phyloP scores from a whole-genome alignment of 805 yeast genomes.

The Candida nemodendra region DNA sequence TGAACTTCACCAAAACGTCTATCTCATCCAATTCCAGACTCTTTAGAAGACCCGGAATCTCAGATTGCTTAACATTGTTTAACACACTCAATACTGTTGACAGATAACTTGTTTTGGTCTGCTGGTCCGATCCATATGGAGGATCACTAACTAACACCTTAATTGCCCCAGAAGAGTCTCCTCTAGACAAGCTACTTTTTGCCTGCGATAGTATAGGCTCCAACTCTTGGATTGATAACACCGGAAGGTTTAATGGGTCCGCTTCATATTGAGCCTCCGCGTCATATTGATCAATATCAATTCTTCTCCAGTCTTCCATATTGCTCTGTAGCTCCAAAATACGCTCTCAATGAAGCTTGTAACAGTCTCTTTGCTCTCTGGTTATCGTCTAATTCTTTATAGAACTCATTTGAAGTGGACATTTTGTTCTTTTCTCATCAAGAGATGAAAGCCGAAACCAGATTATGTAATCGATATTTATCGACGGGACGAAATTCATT shows the following conservation, averaged over 20 bases:
- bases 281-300: conserved; percentile 88
- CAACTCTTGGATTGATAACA: conserved; percentile 53
- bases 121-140: conserved; percentile 76
- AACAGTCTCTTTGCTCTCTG: too few species aligned
- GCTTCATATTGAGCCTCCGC: conserved; percentile 57
- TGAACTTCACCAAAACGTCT: conserved; percentile 75
- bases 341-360: too few species aligned
- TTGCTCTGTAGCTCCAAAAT: too few species aligned
- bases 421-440: conserved; percentile 9
- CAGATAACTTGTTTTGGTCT: conserved; percentile 51
- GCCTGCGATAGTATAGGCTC: conserved; percentile 53
- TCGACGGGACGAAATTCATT: too few species aligned
- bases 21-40: conserved; percentile 62
- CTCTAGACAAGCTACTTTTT: conserved; percentile 64
- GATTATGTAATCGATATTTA: too few species aligned
- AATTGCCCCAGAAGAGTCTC: conserved; percentile 69
- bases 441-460: too few species aligned
- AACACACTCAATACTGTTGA: conserved; percentile 68
- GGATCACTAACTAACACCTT: conserved; percentile 63
- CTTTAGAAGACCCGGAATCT: conserved; percentile 60
- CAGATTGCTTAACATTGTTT: conserved; percentile 63
- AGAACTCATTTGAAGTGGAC: conserved; percentile 3
- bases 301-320: conserved; percentile 88
- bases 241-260: conserved; percentile 33
- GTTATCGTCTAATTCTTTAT: too few species aligned